Evolutionary conservation across 2,329 filamentous ascomycete species (phyloP).

Genomic region (Botryosphaeria dothidea): DNA sequence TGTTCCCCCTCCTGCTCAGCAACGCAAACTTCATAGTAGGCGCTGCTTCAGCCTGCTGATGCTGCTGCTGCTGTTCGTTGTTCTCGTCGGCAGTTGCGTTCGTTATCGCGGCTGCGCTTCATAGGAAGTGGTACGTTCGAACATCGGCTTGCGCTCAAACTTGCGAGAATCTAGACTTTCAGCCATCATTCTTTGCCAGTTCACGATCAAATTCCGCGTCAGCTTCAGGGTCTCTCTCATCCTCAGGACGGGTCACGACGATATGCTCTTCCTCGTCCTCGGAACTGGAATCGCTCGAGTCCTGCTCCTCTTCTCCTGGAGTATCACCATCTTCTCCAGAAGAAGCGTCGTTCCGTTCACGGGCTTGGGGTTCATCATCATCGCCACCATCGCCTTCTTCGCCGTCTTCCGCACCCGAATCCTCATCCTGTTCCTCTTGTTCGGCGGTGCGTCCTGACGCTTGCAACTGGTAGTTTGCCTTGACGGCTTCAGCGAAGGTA

Average conservation of each 20-base stretch:
- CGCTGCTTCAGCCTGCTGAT: conserved; percentile 35
- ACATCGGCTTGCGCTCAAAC: conserved; percentile 90
- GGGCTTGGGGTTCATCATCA: conserved; percentile 22
- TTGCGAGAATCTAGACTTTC: conserved; percentile 95
- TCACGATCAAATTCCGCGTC: conserved; percentile 98
- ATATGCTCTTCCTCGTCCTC: conserved; percentile 79
- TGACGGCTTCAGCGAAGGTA: conserved; percentile 83
- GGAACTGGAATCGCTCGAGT: conserved; percentile 47
- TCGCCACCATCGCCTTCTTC: conserved; percentile 61
- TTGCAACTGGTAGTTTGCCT: conserved; percentile 81
- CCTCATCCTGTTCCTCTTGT: conserved; percentile 66
- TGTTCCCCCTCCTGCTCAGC: conserved; percentile 92
- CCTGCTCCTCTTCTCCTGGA: conserved; percentile 44
- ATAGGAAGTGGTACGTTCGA: conserved; percentile 98
- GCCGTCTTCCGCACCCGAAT: conserved; percentile 72
- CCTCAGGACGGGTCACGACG: conserved; percentile 86
- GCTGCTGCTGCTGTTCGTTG: conserved; percentile 39
- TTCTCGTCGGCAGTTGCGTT: conserved; percentile 37
- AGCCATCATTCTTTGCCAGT: conserved; percentile 96
- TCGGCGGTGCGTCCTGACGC: conserved; percentile 70
- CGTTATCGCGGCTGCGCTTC: conserved; percentile 69
- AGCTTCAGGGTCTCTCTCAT: conserved; percentile 86
- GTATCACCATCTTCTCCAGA: conserved; percentile 56
- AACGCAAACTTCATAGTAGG: conserved; percentile 94
- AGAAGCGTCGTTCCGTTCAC: conserved; percentile 23